Conservation (phyloP, 192 early-diverging fungal species). For the Thamnidium elegans region DNA sequence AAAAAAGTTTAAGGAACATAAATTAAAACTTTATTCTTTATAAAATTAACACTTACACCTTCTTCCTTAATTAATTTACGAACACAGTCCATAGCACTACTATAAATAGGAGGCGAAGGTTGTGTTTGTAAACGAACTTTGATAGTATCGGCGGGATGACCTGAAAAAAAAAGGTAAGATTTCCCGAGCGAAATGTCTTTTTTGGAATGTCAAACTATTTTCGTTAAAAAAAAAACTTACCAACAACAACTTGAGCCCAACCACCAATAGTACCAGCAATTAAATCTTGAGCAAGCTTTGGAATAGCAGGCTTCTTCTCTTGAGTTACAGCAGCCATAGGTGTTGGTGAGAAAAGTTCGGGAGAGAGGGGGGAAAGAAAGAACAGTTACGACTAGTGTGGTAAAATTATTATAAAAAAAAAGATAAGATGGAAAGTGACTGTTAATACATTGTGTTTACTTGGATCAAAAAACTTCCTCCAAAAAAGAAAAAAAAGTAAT, state of each 20-base stretch:
- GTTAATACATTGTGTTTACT: too few species aligned
- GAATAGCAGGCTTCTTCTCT: conserved; percentile 27
- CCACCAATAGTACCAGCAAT: conserved; percentile 65
- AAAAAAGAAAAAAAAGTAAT: too few species aligned
- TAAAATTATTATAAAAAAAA: too few species aligned
- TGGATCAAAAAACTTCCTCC: too few species aligned
- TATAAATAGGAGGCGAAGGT: conserved; percentile 53
- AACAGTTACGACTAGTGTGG: too few species aligned
- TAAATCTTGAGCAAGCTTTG: conserved; percentile 50
- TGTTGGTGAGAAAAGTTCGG: neutral
- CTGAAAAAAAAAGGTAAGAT: conserved; percentile 19
- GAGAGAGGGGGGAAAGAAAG: conserved; percentile 5
- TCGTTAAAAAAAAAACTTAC: conserved; percentile 1
- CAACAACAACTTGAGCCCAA: conserved; percentile 69
- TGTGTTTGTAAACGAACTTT: conserved; percentile 72
- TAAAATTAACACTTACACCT: conserved; percentile 44
- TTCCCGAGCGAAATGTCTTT: neutral
- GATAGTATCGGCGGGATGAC: conserved; percentile 66
- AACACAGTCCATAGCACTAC: conserved; percentile 58
- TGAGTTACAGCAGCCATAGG: conserved; percentile 14
- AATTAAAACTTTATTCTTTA: neutral
- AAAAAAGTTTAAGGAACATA: neutral
- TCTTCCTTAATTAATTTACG: conserved; percentile 49
- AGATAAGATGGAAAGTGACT: too few species aligned
- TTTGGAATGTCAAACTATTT: neutral